Base-by-base conservation (phyloP, 2,329 filamentous ascomycete genomes). In the Scortechinia acanthostroma region DNA sequence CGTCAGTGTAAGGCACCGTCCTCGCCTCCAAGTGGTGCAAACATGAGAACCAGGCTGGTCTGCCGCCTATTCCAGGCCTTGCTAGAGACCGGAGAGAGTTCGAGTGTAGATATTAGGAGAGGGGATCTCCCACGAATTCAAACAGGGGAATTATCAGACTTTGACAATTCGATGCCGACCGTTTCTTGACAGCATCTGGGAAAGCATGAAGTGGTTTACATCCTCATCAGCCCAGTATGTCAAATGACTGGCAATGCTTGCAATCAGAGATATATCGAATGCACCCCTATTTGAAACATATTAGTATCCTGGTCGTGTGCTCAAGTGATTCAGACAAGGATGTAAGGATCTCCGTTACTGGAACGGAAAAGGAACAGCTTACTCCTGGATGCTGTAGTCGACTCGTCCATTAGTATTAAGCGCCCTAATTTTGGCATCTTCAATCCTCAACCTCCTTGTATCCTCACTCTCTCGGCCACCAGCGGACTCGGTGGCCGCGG, bases 151-250 rank as follows among this genome's bases (percentile, higher is more conserved):
- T n/a, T n/a, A n/a, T n/a, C n/a, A n/a, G n/a, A n/a, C n/a, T n/a
- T n/a, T n/a, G n/a, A 30, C n/a, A 30, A 30, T 30, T 10, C 17
- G 17, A 40, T 40, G 17, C 10, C 6, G 6, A 6, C 6, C 6
- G 13, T 40, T 40, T 19, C 35, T 40, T 10, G 35, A 40, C 10
- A 40, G 17, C 20, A 40, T 40, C 35, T 40, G 35, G 6, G 35
- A 40, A 6, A 40, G 17, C 17, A 40, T 40, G 17, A 40, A 40
- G 17, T 40, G 35, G 20, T 40, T 40, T 6, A 40, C 35, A 40
- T 40, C 35, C 20, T 40, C 35, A 19, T 40, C 35, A 6, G 10
- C 35, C 35, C 35, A 40, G 17, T 40, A 40, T 40, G 35, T 40
- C 6, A 40, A 17, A 40, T 40, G 35, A 19, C 35, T 40, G 6